phyloP scores from a whole-genome alignment of 1,284 basidiomycete genomes.

The Phenoliferia sp. region DNA sequence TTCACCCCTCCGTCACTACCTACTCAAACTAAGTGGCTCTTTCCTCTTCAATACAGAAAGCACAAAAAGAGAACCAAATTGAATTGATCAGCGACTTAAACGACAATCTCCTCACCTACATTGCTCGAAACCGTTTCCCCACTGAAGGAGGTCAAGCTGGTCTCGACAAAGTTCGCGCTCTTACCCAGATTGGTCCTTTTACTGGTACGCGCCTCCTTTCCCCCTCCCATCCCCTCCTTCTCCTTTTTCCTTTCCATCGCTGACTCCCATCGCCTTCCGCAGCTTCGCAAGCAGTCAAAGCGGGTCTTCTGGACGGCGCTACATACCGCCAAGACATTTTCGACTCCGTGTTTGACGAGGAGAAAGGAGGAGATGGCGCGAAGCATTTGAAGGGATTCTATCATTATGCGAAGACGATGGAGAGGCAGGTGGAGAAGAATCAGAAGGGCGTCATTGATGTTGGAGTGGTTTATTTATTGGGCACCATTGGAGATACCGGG shows the following conservation, averaged over 20 bases:
- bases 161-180: conserved; percentile 36
- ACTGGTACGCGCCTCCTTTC: conserved; percentile 35
- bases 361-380: conserved; percentile 28
- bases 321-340: conserved; percentile 42
- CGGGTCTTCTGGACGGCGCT: conserved; percentile 42
- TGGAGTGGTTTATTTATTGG: conserved; percentile 45
- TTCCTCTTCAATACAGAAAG: conserved; percentile 4
- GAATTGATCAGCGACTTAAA: conserved; percentile 37
- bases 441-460: conserved; percentile 41
- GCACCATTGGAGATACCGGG: conserved; percentile 39
- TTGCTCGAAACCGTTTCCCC: conserved; percentile 35
- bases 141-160: conserved; percentile 25
- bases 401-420: conserved; percentile 38
- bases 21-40: no score
- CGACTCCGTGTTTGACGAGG: conserved; percentile 33
- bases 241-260: no score
- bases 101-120: conserved; percentile 35
- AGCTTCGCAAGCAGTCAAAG: conserved; percentile 37
- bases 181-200: conserved; percentile 43
- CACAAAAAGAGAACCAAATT: conserved; percentile 38
- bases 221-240: no score
- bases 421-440: conserved; percentile 29
- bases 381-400: conserved; percentile 34
- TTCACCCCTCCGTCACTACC: background rate
- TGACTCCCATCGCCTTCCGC: background rate